Conservation (phyloP, 2,329 filamentous ascomycete species). For the Dactylellina sp. region DNA sequence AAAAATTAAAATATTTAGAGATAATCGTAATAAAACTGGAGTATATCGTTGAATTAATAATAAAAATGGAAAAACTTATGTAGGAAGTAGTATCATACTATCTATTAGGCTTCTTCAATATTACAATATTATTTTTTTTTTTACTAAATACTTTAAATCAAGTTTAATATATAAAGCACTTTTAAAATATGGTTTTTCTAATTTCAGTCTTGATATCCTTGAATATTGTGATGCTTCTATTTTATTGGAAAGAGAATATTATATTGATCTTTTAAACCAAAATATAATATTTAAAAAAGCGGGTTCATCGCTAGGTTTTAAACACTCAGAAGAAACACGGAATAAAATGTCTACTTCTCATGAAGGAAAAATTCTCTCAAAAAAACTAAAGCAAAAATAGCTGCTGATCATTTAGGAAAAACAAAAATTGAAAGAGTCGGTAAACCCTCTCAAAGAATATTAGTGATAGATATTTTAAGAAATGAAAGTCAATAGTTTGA, state of each 20-base stretch:
- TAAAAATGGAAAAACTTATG: constrained; percentile 31
- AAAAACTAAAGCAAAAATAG: constrained; percentile 9
- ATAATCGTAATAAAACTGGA: constrained; percentile 33
- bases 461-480: constrained; percentile 17
- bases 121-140: constrained; percentile 16
- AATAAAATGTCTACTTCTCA: constrained; percentile 1
- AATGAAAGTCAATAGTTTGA: constrained; percentile 18
- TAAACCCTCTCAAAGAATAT: constrained; percentile 17
- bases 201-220: constrained; percentile 25
- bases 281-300: constrained; percentile 53
- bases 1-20: constrained; percentile 14
- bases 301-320: constrained; percentile 31
- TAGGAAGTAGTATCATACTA: constrained; percentile 24
- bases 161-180: constrained; percentile 16
- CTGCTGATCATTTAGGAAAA: constrained; percentile 9
- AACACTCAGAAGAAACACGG: constrained; percentile 21
- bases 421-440: constrained; percentile 14
- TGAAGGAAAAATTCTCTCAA: neutral
- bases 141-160: constrained; percentile 20
- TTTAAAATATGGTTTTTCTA: constrained; percentile 40
- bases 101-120: constrained; percentile 35
- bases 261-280: constrained; percentile 48
- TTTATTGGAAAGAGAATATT: constrained; percentile 30
- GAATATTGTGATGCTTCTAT: constrained; percentile 29
- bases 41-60: constrained; percentile 35